A percentile compares a stretch with the other conserved stretches of the same genome.
Conservation (phyloP, 73 alveolate species). For the Symbiodinium pilosum region DNA sequence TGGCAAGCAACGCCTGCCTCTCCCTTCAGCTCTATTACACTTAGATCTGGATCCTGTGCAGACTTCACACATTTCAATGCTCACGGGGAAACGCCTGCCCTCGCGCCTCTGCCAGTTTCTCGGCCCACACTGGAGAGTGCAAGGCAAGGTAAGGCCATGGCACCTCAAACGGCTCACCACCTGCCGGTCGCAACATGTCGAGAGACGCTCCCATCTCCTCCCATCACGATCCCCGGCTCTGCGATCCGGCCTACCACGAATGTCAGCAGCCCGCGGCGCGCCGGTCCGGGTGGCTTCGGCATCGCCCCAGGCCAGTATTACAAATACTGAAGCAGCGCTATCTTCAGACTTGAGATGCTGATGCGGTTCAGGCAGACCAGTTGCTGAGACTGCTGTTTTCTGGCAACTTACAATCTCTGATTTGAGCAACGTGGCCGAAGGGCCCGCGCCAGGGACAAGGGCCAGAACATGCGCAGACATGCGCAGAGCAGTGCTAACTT, state of each 20-base stretch:
- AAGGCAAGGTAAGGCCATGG: conserved; percentile 84
- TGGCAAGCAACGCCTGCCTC: conserved; percentile 28
- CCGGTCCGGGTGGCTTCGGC: conserved; percentile 51
- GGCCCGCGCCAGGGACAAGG: too few species aligned
- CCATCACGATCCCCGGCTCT: neutral
- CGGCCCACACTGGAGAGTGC: conserved; percentile 82
- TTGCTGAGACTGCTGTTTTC: neutral
- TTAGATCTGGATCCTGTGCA: neutral
- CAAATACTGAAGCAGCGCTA: too few species aligned
- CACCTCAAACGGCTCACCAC: conserved; percentile 85
- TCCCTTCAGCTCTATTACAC: conserved; percentile 45
- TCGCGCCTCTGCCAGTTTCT: conserved; percentile 58
- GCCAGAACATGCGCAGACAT: too few species aligned
- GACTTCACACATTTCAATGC: neutral
- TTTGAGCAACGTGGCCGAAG: neutral
- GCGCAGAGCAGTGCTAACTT: too few species aligned
- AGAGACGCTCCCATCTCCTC: neutral
- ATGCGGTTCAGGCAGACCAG: neutral
- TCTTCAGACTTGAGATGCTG: neutral
- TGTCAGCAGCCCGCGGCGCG: conserved; percentile 84
- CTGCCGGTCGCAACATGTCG: too few species aligned
- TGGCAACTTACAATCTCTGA: too few species aligned
- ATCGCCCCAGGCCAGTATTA: too few species aligned
- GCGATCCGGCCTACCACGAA: conserved; percentile 47
- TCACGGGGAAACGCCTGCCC: neutral